Conservation (phyloP, 2,329 filamentous ascomycete genomes). For the Tolypocladium tropicale region DNA sequence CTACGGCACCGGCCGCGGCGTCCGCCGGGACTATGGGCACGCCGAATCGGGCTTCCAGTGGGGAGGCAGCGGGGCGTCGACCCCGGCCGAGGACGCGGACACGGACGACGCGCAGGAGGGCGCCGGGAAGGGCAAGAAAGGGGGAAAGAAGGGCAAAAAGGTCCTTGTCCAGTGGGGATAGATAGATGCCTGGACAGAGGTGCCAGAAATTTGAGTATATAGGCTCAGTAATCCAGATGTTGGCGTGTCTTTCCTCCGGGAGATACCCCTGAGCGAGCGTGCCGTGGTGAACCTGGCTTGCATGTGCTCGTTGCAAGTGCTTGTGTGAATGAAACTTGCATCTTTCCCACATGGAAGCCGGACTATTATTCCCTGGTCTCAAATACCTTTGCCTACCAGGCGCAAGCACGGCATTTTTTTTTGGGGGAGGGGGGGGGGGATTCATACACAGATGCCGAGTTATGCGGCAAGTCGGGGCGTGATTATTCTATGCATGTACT, state of each 20-base stretch:
- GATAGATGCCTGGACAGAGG: conserved; percentile 1
- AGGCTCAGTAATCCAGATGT: not conserved
- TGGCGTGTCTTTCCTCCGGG: not conserved
- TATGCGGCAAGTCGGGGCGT: too few relatives aligned
- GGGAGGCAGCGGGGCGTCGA: conserved; percentile 23
- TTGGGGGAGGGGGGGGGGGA: too few relatives aligned
- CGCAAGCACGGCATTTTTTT: too few relatives aligned
- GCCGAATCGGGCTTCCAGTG: conserved; percentile 44
- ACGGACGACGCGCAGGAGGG: conserved; percentile 15
- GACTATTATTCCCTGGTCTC: too few relatives aligned
- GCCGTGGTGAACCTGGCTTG: not conserved
- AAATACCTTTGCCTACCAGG: too few relatives aligned
- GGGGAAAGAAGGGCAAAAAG: conserved; percentile 49
- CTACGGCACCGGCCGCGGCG: conserved; percentile 42
- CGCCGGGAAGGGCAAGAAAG: conserved; percentile 41
- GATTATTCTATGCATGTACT: too few relatives aligned
- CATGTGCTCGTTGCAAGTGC: not conserved
- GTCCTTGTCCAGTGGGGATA: conserved; percentile 53
- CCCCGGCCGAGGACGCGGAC: conserved; percentile 12
- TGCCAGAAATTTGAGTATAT: not conserved
- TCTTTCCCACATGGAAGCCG: too few relatives aligned
- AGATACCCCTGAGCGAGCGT: not conserved
- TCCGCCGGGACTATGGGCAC: conserved; percentile 41
- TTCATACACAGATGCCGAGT: too few relatives aligned
- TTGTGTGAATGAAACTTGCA: not conserved